Evolutionary conservation across 1,284 basidiomycete genomes (phyloP).

Genomic region (Meripilus lineatus): DNA sequence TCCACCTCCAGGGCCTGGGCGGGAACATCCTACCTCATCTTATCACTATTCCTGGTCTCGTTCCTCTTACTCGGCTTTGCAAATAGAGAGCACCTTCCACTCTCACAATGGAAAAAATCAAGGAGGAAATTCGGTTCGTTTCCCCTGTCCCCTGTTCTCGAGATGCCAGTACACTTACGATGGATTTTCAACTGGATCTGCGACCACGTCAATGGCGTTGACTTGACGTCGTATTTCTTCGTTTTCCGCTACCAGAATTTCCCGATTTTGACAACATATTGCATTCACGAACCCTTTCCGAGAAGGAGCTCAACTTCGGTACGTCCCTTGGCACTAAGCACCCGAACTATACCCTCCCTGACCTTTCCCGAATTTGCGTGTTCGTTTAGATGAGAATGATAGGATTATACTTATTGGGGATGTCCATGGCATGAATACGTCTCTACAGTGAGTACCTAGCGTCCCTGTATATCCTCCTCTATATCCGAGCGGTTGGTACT

Average conservation of each 20-base stretch:
- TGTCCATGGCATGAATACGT: conserved; percentile 74
- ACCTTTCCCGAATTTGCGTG: background rate
- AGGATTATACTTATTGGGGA: conserved; percentile 78
- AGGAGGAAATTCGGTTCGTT: too few species aligned
- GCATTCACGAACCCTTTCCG: conserved; percentile 35
- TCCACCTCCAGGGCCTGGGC: conserved; percentile 6
- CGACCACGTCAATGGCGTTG: too few species aligned
- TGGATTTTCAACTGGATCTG: too few species aligned
- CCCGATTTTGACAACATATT: conserved; percentile 57
- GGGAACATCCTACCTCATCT: conserved; percentile 22
- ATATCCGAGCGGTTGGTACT: too few species aligned
- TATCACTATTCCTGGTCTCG: conserved; percentile 36
- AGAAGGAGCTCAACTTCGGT: conserved; percentile 52
- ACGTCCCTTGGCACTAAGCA: conserved; percentile 11
- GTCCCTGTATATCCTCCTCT: background rate
- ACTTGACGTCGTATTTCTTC: conserved; percentile 12
- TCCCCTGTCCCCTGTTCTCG: too few species aligned
- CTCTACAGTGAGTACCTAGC: conserved; percentile 51
- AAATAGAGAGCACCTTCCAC: too few species aligned
- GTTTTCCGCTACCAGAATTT: conserved; percentile 25
- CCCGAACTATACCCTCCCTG: background rate
- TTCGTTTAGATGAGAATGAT: conserved; percentile 33
- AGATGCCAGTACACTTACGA: too few species aligned
- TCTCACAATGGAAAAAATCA: too few species aligned
- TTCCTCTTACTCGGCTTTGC: too few species aligned